These are phyloP conservation scores for Candida vartiovaarae DNA, from an alignment of 805 yeast genomes.

Conservation along the genomic window DNA sequence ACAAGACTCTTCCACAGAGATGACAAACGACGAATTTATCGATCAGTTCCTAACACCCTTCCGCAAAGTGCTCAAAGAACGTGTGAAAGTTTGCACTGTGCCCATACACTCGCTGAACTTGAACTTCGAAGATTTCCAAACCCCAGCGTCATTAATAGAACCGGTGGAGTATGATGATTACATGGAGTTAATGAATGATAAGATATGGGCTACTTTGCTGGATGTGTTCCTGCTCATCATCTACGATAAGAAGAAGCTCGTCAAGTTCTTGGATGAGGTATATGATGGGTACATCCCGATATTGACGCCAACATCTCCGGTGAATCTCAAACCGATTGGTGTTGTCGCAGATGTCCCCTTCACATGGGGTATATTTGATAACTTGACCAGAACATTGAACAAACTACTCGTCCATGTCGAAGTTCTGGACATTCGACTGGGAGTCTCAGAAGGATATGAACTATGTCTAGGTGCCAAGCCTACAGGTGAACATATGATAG, in stretches of 20 bases:
- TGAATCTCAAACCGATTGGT: constrained; percentile 20
- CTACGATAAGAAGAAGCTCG: constrained; percentile 5
- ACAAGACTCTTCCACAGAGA: constrained; percentile 9
- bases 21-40: constrained; percentile 12
- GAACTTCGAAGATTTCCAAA: constrained; percentile 7
- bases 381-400: constrained; percentile 13
- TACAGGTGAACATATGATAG: constrained; percentile 11
- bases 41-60: constrained; percentile 9
- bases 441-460: constrained; percentile 24
- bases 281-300: constrained; percentile 13
- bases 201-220: not conserved
- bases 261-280: constrained; percentile 9
- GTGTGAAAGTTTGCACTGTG: not conserved
- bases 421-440: constrained; percentile 15
- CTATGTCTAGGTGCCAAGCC: constrained; percentile 16
- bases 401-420: constrained; percentile 21
- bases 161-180: not conserved
- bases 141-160: not conserved
- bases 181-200: constrained; percentile 3
- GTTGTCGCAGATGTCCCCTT: constrained; percentile 16
- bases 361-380: constrained; percentile 19
- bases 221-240: not conserved
- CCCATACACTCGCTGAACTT: not conserved
- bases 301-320: constrained; percentile 4
- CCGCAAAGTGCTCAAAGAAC: constrained; percentile 4